A percentile compares a stretch with the other conserved stretches of the same genome.
Conservation (phyloP, 192 early-diverging fungal genomes). For the Umbelopsis isabellina region DNA sequence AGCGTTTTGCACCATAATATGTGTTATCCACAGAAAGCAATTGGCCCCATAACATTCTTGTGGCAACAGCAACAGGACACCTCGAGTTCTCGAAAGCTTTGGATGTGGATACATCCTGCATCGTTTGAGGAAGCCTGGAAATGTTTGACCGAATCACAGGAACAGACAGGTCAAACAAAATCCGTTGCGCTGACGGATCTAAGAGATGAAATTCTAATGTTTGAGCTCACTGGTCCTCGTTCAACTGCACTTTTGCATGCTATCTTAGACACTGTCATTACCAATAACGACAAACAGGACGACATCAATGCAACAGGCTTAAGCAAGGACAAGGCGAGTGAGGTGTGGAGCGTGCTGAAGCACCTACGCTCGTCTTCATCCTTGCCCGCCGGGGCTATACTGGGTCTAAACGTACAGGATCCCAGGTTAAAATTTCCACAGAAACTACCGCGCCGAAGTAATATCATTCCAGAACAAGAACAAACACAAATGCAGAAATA, state of each 20-base stretch:
- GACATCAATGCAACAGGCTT: background rate
- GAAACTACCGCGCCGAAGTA: slow-evolving; percentile 43
- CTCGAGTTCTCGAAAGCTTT: slow-evolving; percentile 50
- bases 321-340: slow-evolving; percentile 6
- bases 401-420: slow-evolving; percentile 82
- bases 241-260: slow-evolving; percentile 75
- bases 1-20: slow-evolving; percentile 55
- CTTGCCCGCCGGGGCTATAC: slow-evolving; percentile 76
- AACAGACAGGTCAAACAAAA: background rate
- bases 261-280: slow-evolving; percentile 51
- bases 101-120: slow-evolving; percentile 85
- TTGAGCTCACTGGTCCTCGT: slow-evolving; percentile 89
- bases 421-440: slow-evolving; percentile 77
- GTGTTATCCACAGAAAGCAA: slow-evolving; percentile 59
- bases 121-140: slow-evolving; percentile 49
- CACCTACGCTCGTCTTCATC: slow-evolving; percentile 66
- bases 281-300: slow-evolving; percentile 13
- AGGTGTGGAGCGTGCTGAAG: slow-evolving; percentile 52
- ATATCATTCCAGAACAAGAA: slow-evolving; percentile 37
- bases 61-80: slow-evolving; percentile 60
- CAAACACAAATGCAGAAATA: slow-evolving; percentile 42
- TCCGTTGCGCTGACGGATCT: slow-evolving; percentile 43
- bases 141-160: background rate
- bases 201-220: slow-evolving; percentile 63
- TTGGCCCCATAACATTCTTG: slow-evolving; percentile 77